These are phyloP conservation scores for Talaromyces albobiverticillius DNA, from an alignment of 2,329 filamentous ascomycete species.

Conservation along the genomic window DNA sequence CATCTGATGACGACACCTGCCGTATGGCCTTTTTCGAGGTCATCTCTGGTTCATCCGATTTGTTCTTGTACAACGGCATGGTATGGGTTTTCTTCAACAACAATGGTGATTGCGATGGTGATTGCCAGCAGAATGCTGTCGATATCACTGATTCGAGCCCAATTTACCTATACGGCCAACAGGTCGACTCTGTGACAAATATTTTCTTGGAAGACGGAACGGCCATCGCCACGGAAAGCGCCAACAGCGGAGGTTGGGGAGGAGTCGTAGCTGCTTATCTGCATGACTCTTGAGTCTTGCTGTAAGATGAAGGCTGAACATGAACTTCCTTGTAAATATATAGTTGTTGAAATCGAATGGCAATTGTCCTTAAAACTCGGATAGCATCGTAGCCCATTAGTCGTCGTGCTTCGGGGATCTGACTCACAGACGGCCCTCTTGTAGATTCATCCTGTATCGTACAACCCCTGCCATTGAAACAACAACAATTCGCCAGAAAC, in stretches of 20 bases:
- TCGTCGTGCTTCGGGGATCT: background rate
- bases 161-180: slow-evolving; percentile 29
- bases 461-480: background rate
- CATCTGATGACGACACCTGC: slow-evolving; percentile 28
- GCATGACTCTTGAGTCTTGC: slow-evolving; percentile 4
- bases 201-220: slow-evolving; percentile 25
- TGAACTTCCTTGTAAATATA: background rate
- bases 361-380: no score
- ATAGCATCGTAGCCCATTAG: background rate
- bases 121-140: slow-evolving; percentile 38
- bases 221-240: slow-evolving; percentile 23
- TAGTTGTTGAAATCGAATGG: background rate
- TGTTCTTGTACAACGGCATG: slow-evolving; percentile 39
- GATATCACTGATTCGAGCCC: slow-evolving; percentile 23
- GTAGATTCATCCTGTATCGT: no score
- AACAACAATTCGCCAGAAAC: background rate
- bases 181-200: slow-evolving; percentile 27
- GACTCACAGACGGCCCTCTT: background rate
- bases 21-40: slow-evolving; percentile 34
- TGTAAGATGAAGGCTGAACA: background rate
- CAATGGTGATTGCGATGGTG: slow-evolving; percentile 21
- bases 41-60: slow-evolving; percentile 26
- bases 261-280: slow-evolving; percentile 32
- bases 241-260: slow-evolving; percentile 34
- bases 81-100: slow-evolving; percentile 42